Base-by-base conservation (phyloP, 2,329 filamentous ascomycete genomes). In the Colletotrichum eleusines region DNA sequence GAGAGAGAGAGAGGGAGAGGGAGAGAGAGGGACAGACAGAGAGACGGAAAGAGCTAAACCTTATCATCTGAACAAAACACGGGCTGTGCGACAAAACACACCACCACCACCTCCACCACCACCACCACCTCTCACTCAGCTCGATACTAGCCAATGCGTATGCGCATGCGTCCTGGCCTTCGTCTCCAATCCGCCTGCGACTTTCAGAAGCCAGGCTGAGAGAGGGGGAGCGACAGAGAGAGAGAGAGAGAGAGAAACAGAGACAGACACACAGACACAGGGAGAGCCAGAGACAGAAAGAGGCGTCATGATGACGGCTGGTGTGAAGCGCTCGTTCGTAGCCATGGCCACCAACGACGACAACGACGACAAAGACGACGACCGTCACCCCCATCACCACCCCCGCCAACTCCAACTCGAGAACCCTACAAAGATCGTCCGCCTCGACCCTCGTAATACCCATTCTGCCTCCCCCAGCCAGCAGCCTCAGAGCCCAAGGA, bases 321-420 rank as follows among this genome's bases (percentile, higher is more conserved):
- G 82, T 64, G 77, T 83, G 66, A 84, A 84, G 76, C 78, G 83
- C 76, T 76, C 80, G 18, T 77, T 81, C n/a, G 74, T 76, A 66
- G 74, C 78, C 58, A 78, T 81, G 75, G 76, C 79, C 65, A 75
- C 76, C 60, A 75, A 78, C 54, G 77, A 77, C 38, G 74, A 78
- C 54, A 76, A 77, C 38, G 74, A 76, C 31, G 78, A 77, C 38
- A 73, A 74, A 12, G 44, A 23, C 44, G 44, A 46, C 16, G 44
- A 46, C 20, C 44, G n/a, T 31, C 63, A 72, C 23, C 18, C 62
- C 40, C 59, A 72, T n/a, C 28, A 71, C 31, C 55, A 51, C 35
- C 61, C 58, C 63, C 33, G 69, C 48, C 62, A 42, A 44, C 58
- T 65, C 64, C 77, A 74, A 63, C 69, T 65, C 35, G 67, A 72